Evolutionary conservation across 1,284 basidiomycete genomes (phyloP), one percentile per base, ranked within the genome.

Genomic region (Taiwanofungus camphoratus): DNA sequence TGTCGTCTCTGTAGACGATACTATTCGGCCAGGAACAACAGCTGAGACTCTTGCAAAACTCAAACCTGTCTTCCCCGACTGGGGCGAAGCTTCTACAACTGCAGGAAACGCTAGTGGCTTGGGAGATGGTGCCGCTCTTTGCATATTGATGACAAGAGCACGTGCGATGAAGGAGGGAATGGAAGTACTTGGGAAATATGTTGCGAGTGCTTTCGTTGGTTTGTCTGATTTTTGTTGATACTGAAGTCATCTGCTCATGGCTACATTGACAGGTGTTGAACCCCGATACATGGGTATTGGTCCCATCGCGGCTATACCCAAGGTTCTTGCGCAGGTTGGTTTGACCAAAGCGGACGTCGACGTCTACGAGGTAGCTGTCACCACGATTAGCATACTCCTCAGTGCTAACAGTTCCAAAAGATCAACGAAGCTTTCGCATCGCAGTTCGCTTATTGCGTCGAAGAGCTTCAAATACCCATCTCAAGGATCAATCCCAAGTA

Each of bases 81-180:
- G 89, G 85, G 87, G 85, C 12, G 69, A 77, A 24, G 66, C 72
- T 4, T 73, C 79, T 3, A 91, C 88, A 0, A 94, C 92, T 56
- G 81, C 92, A 36, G 88, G 87, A 16, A 97, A 97, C 63, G 91
- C 94, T 1, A 94, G 91, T 51, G 93, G 94, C 45, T 79, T 98
- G 23, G 92, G 92, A 8, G 95, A 99, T 62, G 95, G 95, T 42
- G 95, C 93, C 23, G 95, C 92, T 6, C 68, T 95, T 15, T 89
- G 91, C 47, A 76, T 99, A 39, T 70, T 99, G 51, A 92, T 90
- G 6, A 86, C 91, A 32, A 78, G 95, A 42, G 80, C 77, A 45
- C 77, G 80, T 36, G 95, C 95, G 15, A 78, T 89, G 66, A 78
- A 79, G 61, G 83, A 92, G 52, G 90, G 87, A 23, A 78, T 95